These are phyloP conservation scores for Cytospora leucostoma DNA, from an alignment of 2,329 filamentous ascomycete species.

Conservation along the genomic window DNA sequence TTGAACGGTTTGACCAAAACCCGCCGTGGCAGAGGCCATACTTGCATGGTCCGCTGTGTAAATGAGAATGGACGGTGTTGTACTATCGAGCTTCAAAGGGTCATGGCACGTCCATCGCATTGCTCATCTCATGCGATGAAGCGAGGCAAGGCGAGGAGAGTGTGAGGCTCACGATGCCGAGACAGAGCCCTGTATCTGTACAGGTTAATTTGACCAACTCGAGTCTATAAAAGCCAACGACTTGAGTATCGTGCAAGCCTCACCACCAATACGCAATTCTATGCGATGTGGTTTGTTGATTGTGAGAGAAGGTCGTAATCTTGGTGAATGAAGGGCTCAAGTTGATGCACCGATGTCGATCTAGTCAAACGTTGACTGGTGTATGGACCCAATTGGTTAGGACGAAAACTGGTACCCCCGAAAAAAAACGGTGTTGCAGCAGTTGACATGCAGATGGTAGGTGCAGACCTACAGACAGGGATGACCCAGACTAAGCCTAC, in stretches of 20 bases:
- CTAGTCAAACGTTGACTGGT: too few species aligned
- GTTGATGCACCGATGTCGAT: too few species aligned
- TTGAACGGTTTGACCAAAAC: slow-evolving; percentile 14
- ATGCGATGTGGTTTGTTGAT: too few species aligned
- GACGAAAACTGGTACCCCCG: too few species aligned
- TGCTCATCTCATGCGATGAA: neutral
- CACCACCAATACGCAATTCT: too few species aligned
- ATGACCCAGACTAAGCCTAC: neutral
- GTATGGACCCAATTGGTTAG: too few species aligned
- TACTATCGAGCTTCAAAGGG: neutral
- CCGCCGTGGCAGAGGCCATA: slow-evolving; percentile 24
- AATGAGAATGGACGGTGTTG: neutral
- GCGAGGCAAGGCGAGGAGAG: neutral
- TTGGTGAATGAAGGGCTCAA: too few species aligned
- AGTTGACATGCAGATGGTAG: neutral
- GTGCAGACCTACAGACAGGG: neutral
- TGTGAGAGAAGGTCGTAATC: too few species aligned
- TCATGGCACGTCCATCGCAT: neutral
- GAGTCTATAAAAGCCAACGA: too few species aligned
- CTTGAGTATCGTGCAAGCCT: too few species aligned
- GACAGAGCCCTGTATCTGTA: neutral
- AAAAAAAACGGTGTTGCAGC: too few species aligned
- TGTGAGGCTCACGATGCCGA: neutral
- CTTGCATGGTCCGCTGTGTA: slow-evolving; percentile 23
- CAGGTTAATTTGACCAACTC: too few species aligned